Percentiles rank a stretch among this genome's conserved stretches.
phyloP scores from a whole-genome alignment of 768 basidiomycete genomes.

The Mycena kentingensis region DNA sequence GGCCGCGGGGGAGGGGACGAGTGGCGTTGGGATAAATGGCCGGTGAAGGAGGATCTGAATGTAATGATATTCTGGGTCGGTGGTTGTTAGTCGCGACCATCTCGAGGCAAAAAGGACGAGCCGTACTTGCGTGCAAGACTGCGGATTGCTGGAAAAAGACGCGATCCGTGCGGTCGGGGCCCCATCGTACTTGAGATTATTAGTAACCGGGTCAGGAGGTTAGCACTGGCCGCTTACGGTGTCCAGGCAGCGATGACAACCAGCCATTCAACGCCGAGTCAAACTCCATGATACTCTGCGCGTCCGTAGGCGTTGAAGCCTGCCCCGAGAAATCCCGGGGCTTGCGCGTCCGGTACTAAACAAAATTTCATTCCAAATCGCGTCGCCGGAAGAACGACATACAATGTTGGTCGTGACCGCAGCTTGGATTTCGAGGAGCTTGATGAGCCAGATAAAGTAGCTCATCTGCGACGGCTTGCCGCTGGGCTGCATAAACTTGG shows the following conservation, averaged over 20 bases:
- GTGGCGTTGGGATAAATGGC: slow-evolving; percentile 62
- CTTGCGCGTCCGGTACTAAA: slow-evolving; percentile 58
- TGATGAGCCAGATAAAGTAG: slow-evolving; percentile 47
- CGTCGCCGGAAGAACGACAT: neutral
- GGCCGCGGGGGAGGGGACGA: slow-evolving; percentile 33
- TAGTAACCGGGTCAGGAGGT: slow-evolving; percentile 3
- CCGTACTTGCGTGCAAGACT: slow-evolving; percentile 18
- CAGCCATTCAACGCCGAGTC: slow-evolving; percentile 67
- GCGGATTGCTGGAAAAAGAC: slow-evolving; percentile 27
- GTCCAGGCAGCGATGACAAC: slow-evolving; percentile 56
- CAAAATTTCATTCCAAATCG: neutral
- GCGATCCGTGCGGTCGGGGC: slow-evolving; percentile 25
- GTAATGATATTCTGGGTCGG: slow-evolving; percentile 20
- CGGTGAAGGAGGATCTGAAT: slow-evolving; percentile 65
- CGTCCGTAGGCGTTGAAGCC: slow-evolving; percentile 44
- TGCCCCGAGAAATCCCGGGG: slow-evolving; percentile 6
- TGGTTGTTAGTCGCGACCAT: neutral
- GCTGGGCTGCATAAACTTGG: slow-evolving; percentile 55
- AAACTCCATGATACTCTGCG: slow-evolving; percentile 56
- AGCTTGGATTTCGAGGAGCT: slow-evolving; percentile 52
- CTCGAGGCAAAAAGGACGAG: no score
- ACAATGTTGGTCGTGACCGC: slow-evolving; percentile 56
- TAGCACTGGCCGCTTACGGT: slow-evolving; percentile 33
- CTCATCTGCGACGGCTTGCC: slow-evolving; percentile 48
- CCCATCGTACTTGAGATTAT: slow-evolving; percentile 36